Base-by-base conservation (phyloP, 257 asterid genomes). In the Paulownia fortunei region DNA sequence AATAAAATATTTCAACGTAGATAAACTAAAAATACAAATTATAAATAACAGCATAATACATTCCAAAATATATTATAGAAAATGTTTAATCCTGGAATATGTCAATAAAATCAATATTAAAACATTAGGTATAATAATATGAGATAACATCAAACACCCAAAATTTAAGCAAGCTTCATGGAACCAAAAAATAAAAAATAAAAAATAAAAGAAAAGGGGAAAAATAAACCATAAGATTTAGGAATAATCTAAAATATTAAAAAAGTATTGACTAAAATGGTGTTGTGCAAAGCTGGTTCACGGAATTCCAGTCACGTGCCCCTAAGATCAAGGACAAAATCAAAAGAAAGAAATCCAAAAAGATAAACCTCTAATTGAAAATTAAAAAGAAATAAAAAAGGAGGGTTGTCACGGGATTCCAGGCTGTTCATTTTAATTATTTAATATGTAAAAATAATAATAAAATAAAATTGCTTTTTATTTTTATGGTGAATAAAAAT, bases 261-360 rank as follows among this genome's bases (percentile, higher is more conserved):
- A 69, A 41, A 66, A 7, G 44, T 58, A 51, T 61, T 68, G 82
- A 68, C 82, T 30, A 61, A 68, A 46, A 16, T 69, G 23, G 60
- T 18, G 19, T 21, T n/a, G 60, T 64, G 71, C 13, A 78, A 74
- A 58, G 78, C 24, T 66, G 72, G 67, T 32, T 79, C 86, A 74
- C 81, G 81, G 83, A 77, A 73, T 70, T 30, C 30, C 72, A 44
- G 26, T 79, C 86, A 79, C 86, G 72, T 79, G 81, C 74, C 76
- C 46, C 72, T 76, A 63, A 51, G 44, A 71, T 37, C 9, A 72
- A 65, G 60, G 82, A 66, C 76, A 46, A 55, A 47, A 68, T 73
- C 34, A n/a, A 59, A 24, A 56, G 69, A 6, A 39, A 61, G 36
- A 60, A 69, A 59, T 24, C 47, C 39, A 1, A 66, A 59, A 61